phyloP scores from a whole-genome alignment of 306 rosid genomes.

The Dalbergia cultrata region DNA sequence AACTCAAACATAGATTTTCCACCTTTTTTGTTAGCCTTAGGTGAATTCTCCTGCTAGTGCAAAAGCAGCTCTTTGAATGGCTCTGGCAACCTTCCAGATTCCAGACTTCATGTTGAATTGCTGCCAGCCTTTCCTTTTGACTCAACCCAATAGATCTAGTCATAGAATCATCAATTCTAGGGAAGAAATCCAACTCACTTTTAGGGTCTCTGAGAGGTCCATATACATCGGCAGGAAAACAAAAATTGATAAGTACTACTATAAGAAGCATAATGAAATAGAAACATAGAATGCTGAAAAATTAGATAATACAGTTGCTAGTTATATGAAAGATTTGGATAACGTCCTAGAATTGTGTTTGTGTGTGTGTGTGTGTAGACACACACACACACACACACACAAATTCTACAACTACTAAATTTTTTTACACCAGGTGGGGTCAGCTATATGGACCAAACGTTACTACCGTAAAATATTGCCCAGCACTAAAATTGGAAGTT shows the following conservation, averaged over 20 bases:
- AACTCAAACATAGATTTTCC: not conserved
- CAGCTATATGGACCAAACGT: too few relatives aligned
- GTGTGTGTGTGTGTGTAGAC: too few relatives aligned
- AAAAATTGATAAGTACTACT: not conserved
- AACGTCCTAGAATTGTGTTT: too few relatives aligned
- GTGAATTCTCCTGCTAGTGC: conserved; percentile 53
- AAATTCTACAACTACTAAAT: too few relatives aligned
- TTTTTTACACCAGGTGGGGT: not conserved
- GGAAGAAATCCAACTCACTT: conserved; percentile 64
- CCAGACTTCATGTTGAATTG: conserved; percentile 71
- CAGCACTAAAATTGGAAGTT: conserved; percentile 7
- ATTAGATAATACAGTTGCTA: too few relatives aligned
- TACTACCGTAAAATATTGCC: not conserved
- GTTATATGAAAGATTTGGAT: too few relatives aligned
- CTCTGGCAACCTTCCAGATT: conserved; percentile 72
- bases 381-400: too few relatives aligned
- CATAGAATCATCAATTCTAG: conserved; percentile 69
- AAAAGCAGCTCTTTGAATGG: conserved; percentile 64
- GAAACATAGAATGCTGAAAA: too few relatives aligned
- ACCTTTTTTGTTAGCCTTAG: conserved; percentile 38
- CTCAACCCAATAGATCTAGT: conserved; percentile 37
- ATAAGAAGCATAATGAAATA: not conserved
- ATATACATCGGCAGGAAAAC: conserved; percentile 52
- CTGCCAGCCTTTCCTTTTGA: conserved; percentile 41
- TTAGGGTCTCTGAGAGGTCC: conserved; percentile 59